A percentile compares a stretch with the other conserved stretches of the same genome.
Evolutionary conservation across 352 stramenopile genomes (phyloP).

Genomic region (Phytophthora pluvialis): DNA sequence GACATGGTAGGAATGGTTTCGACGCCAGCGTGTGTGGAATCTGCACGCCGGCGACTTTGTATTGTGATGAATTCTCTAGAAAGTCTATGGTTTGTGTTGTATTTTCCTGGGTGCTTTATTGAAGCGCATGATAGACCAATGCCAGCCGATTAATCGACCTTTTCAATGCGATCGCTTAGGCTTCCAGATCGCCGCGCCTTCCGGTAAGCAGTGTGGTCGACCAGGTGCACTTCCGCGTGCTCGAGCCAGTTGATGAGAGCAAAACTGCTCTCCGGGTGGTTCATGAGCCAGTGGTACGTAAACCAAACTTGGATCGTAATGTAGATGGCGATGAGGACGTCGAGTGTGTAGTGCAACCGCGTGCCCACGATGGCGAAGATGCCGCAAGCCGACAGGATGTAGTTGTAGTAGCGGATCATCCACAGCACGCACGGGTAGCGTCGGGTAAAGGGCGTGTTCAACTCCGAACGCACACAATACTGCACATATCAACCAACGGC

Average conservation of each 20-base stretch:
- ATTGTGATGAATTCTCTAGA: slow-evolving; percentile 22
- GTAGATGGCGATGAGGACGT: slow-evolving; percentile 89
- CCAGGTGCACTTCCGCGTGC: slow-evolving; percentile 80
- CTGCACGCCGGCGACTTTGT: slow-evolving; percentile 1
- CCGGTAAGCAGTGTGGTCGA: slow-evolving; percentile 81
- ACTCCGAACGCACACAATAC: slow-evolving; percentile 80
- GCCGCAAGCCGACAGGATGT: slow-evolving; percentile 62
- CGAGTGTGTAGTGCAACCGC: slow-evolving; percentile 87
- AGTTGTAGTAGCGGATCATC: slow-evolving; percentile 85
- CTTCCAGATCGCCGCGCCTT: slow-evolving; percentile 72
- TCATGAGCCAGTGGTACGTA: slow-evolving; percentile 85
- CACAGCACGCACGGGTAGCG: slow-evolving; percentile 74
- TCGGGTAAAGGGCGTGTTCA: slow-evolving; percentile 88
- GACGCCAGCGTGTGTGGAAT: neutral
- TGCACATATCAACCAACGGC: slow-evolving; percentile 31
- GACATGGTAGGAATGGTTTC: slow-evolving; percentile 27
- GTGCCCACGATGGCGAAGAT: slow-evolving; percentile 89
- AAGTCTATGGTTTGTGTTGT: slow-evolving; percentile 36
- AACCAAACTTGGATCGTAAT: slow-evolving; percentile 86
- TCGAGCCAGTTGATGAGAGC: slow-evolving; percentile 83
- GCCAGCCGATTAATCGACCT: slow-evolving; percentile 23
- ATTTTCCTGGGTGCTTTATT: slow-evolving; percentile 10
- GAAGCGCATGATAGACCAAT: slow-evolving; percentile 1
- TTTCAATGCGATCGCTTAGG: slow-evolving; percentile 32
- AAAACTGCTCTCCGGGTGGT: slow-evolving; percentile 66